phyloP scores from a whole-genome alignment of 73 alveolate species.

The Symbiodinium natans region DNA sequence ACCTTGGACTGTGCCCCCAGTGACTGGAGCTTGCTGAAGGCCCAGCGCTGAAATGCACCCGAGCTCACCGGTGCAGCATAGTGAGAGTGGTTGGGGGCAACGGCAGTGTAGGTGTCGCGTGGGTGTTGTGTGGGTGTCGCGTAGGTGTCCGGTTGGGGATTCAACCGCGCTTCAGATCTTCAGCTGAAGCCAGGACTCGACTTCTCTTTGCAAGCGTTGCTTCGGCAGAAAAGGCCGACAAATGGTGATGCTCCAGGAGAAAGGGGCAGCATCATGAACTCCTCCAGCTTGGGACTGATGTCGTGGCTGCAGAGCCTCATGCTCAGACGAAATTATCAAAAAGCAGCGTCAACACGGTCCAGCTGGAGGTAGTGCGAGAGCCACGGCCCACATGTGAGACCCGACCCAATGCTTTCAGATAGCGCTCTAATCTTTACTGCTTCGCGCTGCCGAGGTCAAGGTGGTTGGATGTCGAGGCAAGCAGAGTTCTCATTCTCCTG shows the following conservation, averaged over 20 bases:
- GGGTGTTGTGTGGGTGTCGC: background rate
- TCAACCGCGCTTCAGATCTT: constrained; percentile 25
- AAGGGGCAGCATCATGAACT: background rate
- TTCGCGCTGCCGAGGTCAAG: constrained; percentile 58
- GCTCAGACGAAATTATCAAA: background rate
- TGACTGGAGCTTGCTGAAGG: constrained; percentile 79
- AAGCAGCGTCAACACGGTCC: no score
- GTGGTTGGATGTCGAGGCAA: constrained; percentile 86
- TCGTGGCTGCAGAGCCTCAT: constrained; percentile 51
- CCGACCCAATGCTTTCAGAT: no score
- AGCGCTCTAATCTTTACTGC: no score
- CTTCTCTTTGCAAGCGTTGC: background rate
- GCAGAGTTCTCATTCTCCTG: background rate
- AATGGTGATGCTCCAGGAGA: background rate
- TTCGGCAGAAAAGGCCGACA: background rate
- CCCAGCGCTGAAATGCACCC: background rate
- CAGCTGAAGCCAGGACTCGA: constrained; percentile 35
- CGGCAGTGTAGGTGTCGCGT: background rate
- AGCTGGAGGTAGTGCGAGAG: no score
- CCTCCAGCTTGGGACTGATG: constrained; percentile 31
- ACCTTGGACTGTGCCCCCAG: constrained; percentile 54
- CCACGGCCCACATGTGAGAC: no score
- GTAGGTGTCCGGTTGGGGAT: constrained; percentile 87
- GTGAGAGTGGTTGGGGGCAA: background rate
- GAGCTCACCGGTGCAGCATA: background rate